Conservation (phyloP, 305 asterid genomes). For the Solanum hybrid region DNA sequence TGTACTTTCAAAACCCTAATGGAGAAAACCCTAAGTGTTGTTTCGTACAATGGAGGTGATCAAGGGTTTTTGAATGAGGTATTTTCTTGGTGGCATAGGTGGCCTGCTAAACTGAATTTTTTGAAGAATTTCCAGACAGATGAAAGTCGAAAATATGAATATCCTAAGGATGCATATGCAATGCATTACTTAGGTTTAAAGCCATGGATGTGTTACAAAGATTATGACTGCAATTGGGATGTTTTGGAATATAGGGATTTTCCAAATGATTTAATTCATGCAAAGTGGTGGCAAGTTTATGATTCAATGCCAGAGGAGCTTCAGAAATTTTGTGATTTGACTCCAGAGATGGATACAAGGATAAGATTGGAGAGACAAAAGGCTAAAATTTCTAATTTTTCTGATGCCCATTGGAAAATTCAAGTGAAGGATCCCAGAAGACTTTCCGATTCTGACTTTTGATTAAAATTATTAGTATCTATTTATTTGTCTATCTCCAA, state of each 20-base stretch:
- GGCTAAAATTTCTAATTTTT: constrained; percentile 30
- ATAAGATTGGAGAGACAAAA: constrained; percentile 24
- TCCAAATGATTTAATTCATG: constrained; percentile 60
- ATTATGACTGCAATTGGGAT: constrained; percentile 88
- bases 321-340: constrained; percentile 33
- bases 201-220: constrained; percentile 81
- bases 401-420: constrained; percentile 65
- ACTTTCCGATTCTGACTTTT: background rate
- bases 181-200: constrained; percentile 72
- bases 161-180: constrained; percentile 16
- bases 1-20: constrained; percentile 47
- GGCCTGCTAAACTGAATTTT: constrained; percentile 33
- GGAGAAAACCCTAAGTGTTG: constrained; percentile 29
- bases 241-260: constrained; percentile 11
- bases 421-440: constrained; percentile 43
- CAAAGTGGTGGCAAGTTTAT: constrained; percentile 64
- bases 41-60: constrained; percentile 70
- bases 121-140: constrained; percentile 28
- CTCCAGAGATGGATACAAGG: constrained; percentile 30
- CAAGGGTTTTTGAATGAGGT: constrained; percentile 65
- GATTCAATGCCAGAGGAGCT: constrained; percentile 40
- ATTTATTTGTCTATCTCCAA: background rate
- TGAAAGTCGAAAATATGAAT: background rate
- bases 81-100: constrained; percentile 76
- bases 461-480: background rate